These are phyloP conservation scores for Macadamia integrifolia DNA, from an alignment of 164 flowering plant species.

Conservation along the genomic window DNA sequence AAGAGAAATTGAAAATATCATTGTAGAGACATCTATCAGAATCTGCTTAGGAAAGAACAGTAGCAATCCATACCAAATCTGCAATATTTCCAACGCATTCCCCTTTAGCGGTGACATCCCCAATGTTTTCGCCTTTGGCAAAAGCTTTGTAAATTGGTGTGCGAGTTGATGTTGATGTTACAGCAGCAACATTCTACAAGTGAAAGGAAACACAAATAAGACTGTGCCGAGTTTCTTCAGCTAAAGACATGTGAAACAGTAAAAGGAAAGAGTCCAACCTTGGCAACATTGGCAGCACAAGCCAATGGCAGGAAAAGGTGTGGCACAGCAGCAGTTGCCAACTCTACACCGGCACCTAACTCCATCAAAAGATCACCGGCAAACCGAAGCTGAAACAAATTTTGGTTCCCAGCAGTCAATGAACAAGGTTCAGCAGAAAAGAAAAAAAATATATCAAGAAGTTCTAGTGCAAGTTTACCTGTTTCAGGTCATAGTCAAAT, in stretches of 20 bases:
- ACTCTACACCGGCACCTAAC: slow-evolving; percentile 93
- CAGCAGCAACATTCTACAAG: slow-evolving; percentile 89
- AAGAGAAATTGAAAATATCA: not conserved
- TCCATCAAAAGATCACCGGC: slow-evolving; percentile 97
- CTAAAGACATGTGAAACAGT: not conserved
- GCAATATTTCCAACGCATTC: slow-evolving; percentile 98
- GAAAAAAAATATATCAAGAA: not conserved
- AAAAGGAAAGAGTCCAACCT: slow-evolving; percentile 41
- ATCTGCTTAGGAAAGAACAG: not conserved
- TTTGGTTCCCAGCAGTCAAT: not conserved
- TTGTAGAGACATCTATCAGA: no score
- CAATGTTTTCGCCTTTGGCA: slow-evolving; percentile 97
- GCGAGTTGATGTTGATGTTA: slow-evolving; percentile 97
- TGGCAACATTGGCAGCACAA: slow-evolving; percentile 93
- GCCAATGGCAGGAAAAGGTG: slow-evolving; percentile 97
- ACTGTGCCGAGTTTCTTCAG: not conserved
- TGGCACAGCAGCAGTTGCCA: slow-evolving; percentile 91
- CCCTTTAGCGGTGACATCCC: slow-evolving; percentile 99
- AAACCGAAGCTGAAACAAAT: slow-evolving; percentile 76
- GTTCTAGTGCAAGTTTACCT: slow-evolving; percentile 34
- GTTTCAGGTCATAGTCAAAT: slow-evolving; percentile 96
- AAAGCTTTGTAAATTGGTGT: slow-evolving; percentile 99
- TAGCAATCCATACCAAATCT: slow-evolving; percentile 65
- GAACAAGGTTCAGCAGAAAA: slow-evolving; percentile 4
- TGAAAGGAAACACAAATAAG: slow-evolving; percentile 8